phyloP scores from a whole-genome alignment of 257 asterid species.

The Fraxinus cuspidata region DNA sequence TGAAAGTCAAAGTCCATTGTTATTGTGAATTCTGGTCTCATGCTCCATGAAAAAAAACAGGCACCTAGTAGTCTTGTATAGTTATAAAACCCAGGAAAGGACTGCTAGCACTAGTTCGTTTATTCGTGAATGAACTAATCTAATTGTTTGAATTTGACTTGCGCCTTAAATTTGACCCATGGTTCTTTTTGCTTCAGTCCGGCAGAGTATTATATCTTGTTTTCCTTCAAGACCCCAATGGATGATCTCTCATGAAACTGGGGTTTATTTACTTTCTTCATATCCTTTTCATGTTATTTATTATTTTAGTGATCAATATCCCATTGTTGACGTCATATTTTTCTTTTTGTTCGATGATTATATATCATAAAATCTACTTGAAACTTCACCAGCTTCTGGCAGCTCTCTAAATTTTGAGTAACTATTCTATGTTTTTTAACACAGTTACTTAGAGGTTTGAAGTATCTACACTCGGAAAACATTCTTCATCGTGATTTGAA shows the following conservation, averaged over 20 bases:
- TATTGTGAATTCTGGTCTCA: background rate
- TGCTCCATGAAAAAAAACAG: background rate
- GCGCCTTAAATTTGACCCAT: background rate
- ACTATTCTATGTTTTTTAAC: background rate
- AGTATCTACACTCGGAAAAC: conserved; percentile 63
- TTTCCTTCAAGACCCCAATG: background rate
- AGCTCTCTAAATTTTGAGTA: conserved; percentile 7
- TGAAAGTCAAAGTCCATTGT: background rate
- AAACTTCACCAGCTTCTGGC: background rate
- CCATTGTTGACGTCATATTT: background rate
- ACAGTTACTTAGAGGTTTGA: conserved; percentile 68
- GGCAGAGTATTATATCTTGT: background rate
- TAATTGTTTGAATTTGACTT: background rate
- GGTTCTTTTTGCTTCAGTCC: background rate
- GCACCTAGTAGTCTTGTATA: background rate
- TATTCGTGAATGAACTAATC: background rate
- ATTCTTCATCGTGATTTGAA: conserved; percentile 69
- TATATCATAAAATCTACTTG: background rate
- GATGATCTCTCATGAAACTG: background rate
- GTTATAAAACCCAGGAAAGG: background rate
- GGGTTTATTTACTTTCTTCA: background rate
- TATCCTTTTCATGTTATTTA: background rate
- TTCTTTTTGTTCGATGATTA: background rate
- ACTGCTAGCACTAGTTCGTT: background rate
- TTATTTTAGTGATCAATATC: background rate